These are phyloP conservation scores for Nematocida ironsii DNA, from an alignment of 371 early-diverging fungal species.

Conservation along the genomic window DNA sequence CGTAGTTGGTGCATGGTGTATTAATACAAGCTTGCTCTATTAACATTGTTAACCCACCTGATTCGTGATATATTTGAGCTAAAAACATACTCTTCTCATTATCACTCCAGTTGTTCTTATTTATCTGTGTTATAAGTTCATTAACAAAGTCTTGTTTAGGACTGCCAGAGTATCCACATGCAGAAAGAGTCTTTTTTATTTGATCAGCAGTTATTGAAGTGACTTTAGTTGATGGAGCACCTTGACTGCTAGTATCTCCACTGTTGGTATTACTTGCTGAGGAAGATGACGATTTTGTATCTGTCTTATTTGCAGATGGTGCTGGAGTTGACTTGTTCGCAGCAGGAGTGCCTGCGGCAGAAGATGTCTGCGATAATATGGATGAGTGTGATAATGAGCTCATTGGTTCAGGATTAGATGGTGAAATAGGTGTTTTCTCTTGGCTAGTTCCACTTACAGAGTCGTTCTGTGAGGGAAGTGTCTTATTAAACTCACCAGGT, in stretches of 20 bases:
- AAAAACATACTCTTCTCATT: conserved; percentile 69
- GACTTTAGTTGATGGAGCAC: conserved; percentile 28
- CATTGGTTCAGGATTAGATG: neutral
- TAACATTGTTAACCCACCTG: conserved; percentile 66
- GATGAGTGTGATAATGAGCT: neutral
- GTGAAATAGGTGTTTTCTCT: neutral
- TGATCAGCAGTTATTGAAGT: conserved; percentile 54
- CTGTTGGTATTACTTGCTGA: neutral
- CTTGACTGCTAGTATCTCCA: neutral
- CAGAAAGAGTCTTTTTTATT: conserved; percentile 55
- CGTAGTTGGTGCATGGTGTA: conserved; percentile 61
- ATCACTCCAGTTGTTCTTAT: conserved; percentile 58
- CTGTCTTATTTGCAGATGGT: neutral
- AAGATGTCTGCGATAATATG: neutral
- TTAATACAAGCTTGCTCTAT: conserved; percentile 67
- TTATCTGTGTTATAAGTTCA: conserved; percentile 60
- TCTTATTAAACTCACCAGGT: neutral
- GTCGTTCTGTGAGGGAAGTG: neutral
- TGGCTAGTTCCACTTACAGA: neutral
- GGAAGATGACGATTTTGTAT: neutral
- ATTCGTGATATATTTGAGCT: conserved; percentile 70
- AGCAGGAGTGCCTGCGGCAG: neutral
- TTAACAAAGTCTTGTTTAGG: conserved; percentile 59
- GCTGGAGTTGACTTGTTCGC: neutral
- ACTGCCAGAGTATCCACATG: conserved; percentile 48